Percentiles rank a stretch among this genome's conserved stretches.
phyloP scores from a whole-genome alignment of 768 basidiomycete species.

The Naganishia onofrii region DNA sequence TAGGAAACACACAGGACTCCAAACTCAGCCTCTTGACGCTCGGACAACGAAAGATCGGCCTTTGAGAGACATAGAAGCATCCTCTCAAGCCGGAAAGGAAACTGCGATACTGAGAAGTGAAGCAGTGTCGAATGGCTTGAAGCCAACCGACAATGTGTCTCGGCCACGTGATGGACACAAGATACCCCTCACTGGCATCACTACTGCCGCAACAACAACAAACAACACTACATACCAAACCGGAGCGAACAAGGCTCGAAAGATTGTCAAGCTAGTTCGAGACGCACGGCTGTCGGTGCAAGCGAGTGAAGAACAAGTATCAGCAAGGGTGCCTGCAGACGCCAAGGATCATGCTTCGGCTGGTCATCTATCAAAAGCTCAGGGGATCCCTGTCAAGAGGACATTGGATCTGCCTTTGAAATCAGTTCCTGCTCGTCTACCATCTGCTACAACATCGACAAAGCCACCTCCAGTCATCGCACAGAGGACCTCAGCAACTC shows the following conservation, averaged over 20 bases:
- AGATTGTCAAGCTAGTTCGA: conserved; percentile 15
- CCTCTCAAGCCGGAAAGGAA: not conserved
- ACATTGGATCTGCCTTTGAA: not conserved
- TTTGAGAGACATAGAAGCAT: no score
- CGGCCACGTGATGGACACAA: not conserved
- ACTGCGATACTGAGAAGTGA: not conserved
- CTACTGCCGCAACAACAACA: not conserved
- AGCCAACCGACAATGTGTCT: not conserved
- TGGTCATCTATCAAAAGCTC: not conserved
- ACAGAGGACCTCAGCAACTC: not conserved
- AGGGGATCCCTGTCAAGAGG: not conserved
- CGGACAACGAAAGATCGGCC: not conserved
- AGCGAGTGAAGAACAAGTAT: not conserved
- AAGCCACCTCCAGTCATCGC: not conserved
- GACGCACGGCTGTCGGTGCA: conserved; percentile 5
- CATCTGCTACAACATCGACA: not conserved
- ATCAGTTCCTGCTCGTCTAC: not conserved
- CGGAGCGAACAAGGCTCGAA: conserved; percentile 4
- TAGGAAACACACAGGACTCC: not conserved
- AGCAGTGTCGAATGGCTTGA: not conserved
- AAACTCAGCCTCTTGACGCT: not conserved
- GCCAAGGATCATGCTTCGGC: not conserved
- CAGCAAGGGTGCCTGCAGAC: not conserved
- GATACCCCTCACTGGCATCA: not conserved
- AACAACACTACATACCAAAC: conserved; percentile 9